Evolutionary conservation across 164 flowering plant species (phyloP), one percentile per base, ranked within the genome.

Genomic region (Tetrastigma voinierianum): DNA sequence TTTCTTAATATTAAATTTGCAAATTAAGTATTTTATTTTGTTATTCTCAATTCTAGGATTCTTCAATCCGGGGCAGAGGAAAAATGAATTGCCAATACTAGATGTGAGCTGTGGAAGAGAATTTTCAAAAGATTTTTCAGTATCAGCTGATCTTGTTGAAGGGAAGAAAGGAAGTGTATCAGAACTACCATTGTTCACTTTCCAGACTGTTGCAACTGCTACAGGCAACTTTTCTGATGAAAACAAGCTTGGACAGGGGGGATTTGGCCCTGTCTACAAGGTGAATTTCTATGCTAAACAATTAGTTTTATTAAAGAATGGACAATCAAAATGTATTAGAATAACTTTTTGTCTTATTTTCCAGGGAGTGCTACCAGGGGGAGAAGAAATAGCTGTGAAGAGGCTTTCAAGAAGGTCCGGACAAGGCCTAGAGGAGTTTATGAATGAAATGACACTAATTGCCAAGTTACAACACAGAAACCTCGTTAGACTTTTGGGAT

Each of bases 251-350:
- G 97, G 97, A 12, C 71, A 83, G 69, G 97, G 97, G 0, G 97
- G 97, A 1, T 92, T 92, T 75, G 96, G 97, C 61, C 79, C 81
- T 48, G 97, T 91, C 49, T 88, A 84, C 74, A 90, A 83, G 96
- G 97, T 91, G 66, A 67, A 20, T 51, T 19, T 43, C 1, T 6
- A n/a, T 52, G 20, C 15, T 15, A 57, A 15, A 10, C 25, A 51
- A 24, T 23, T 43, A 24, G n/a, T n/a, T n/a, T n/a, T n/a, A 48
- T 44, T 55, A 58, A 45, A 40, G 18, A 40, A 49, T 12, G 7
- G 44, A 32, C 46, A 32, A 51, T 51, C n/a, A 1, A 13, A 47
- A 23, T 23, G 20, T 46, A 24, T 68, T 68, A 9, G 17, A 3
- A 20, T 54, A 21, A 12, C 25, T 54, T 47, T 3, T 23, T 40